Percentiles rank a stretch among this genome's conserved stretches.
Evolutionary conservation across 257 asterid genomes (phyloP).

Genomic region (Nicotiana obtusifolia): DNA sequence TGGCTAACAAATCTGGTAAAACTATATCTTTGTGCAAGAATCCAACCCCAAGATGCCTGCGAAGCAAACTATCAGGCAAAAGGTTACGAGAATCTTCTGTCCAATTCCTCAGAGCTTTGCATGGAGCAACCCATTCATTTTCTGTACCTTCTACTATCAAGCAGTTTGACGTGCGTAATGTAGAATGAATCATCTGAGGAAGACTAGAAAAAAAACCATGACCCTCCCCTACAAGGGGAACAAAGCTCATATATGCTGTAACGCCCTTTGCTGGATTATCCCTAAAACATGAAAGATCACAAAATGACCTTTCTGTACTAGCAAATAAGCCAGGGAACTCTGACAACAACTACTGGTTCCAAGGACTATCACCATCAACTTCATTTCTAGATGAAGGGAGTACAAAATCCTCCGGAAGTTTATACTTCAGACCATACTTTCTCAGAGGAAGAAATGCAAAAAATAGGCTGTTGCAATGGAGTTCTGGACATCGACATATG

Average conservation of each 20-base stretch:
- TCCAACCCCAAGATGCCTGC: slow-evolving; percentile 78
- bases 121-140: slow-evolving; percentile 76
- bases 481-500: background rate
- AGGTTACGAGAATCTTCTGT: slow-evolving; percentile 58
- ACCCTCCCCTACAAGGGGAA: slow-evolving; percentile 83
- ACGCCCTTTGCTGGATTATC: slow-evolving; percentile 63
- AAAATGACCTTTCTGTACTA: slow-evolving; percentile 60
- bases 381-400: slow-evolving; percentile 97
- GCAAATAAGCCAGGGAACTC: slow-evolving; percentile 78
- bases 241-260: slow-evolving; percentile 70
- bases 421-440: slow-evolving; percentile 83
- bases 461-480: slow-evolving; percentile 96
- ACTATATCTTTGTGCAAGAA: slow-evolving; percentile 66
- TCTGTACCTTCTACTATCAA: slow-evolving; percentile 55
- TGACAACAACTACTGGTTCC: slow-evolving; percentile 92
- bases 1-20: slow-evolving; percentile 73
- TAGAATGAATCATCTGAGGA: slow-evolving; percentile 73
- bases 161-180: slow-evolving; percentile 69
- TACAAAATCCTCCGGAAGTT: slow-evolving; percentile 85
- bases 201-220: slow-evolving; percentile 85
- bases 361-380: slow-evolving; percentile 86
- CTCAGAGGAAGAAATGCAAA: slow-evolving; percentile 91
- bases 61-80: slow-evolving; percentile 60
- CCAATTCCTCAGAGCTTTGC: slow-evolving; percentile 85
- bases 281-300: slow-evolving; percentile 73